Evolutionary conservation across 495 filamentous ascomycete genomes (phyloP).

Genomic region (Parathielavia appendiculata): DNA sequence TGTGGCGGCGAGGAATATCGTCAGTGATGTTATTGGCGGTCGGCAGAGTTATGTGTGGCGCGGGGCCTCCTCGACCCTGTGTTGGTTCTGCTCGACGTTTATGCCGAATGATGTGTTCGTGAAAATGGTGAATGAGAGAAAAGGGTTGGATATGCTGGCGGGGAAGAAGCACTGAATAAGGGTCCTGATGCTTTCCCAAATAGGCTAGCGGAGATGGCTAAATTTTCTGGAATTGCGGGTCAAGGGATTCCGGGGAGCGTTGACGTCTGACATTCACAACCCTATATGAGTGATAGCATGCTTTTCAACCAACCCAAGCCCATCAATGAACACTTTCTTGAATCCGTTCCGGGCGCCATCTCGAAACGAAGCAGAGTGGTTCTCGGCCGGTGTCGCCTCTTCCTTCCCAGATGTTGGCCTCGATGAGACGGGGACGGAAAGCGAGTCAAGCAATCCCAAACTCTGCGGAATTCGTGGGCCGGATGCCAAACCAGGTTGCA

Average conservation of each 20-base stretch:
- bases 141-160: background rate
- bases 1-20: background rate
- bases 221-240: too few relatives aligned
- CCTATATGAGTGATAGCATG: background rate
- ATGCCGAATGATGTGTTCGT: background rate
- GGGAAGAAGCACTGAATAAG: too few relatives aligned
- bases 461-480: constrained; percentile 26
- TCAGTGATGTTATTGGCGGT: background rate
- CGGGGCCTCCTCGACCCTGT: background rate
- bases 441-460: background rate
- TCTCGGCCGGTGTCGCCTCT: constrained; percentile 45
- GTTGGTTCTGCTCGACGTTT: constrained; percentile 3
- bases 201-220: too few relatives aligned
- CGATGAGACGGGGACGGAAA: constrained; percentile 12
- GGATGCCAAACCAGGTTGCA: constrained; percentile 44
- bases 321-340: background rate
- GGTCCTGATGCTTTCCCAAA: too few relatives aligned
- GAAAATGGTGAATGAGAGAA: background rate
- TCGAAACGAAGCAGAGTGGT: constrained; percentile 37
- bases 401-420: constrained; percentile 46
- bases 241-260: too few relatives aligned
- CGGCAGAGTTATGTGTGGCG: background rate
- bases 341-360: constrained; percentile 30
- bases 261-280: too few relatives aligned
- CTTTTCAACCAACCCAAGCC: background rate